These are phyloP conservation scores for Vaccinium corymbosum DNA, from an alignment of 148 eudicot genomes.

Conservation along the genomic window DNA sequence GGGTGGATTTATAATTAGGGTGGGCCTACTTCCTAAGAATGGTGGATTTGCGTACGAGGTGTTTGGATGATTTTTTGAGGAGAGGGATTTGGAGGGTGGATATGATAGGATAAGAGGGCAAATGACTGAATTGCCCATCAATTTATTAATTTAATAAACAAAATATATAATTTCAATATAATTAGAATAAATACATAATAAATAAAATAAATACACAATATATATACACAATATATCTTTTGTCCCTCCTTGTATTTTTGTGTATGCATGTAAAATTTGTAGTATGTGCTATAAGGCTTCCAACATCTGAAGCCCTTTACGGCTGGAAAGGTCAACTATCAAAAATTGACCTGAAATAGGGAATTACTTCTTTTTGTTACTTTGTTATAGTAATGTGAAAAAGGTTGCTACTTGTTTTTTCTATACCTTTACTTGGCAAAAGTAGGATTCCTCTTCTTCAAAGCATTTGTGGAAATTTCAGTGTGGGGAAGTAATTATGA, in stretches of 20 bases:
- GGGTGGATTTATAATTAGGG: no score
- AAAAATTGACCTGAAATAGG: not conserved
- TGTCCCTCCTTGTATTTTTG: not conserved
- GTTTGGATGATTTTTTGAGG: no score
- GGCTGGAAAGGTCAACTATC: not conserved
- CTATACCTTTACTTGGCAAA: not conserved
- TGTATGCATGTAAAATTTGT: not conserved
- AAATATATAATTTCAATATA: no score
- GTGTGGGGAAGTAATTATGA: not conserved
- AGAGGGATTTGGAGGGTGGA: no score
- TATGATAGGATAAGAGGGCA: no score
- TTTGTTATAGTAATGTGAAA: constrained; percentile 3
- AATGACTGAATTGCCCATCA: no score
- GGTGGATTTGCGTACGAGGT: no score
- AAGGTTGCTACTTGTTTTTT: not conserved
- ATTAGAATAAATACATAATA: no score
- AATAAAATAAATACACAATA: no score
- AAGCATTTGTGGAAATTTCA: constrained; percentile 3
- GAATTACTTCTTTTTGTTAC: not conserved
- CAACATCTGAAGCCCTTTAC: not conserved
- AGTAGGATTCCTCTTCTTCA: not conserved
- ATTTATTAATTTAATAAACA: no score
- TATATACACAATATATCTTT: not conserved
- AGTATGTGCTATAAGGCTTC: not conserved
- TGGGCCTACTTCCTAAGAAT: no score